Evolutionary conservation across 1,284 basidiomycete species (phyloP), one percentile per base, ranked within the genome.

Genomic region (Cutaneotrichosporon cavernicola): DNA sequence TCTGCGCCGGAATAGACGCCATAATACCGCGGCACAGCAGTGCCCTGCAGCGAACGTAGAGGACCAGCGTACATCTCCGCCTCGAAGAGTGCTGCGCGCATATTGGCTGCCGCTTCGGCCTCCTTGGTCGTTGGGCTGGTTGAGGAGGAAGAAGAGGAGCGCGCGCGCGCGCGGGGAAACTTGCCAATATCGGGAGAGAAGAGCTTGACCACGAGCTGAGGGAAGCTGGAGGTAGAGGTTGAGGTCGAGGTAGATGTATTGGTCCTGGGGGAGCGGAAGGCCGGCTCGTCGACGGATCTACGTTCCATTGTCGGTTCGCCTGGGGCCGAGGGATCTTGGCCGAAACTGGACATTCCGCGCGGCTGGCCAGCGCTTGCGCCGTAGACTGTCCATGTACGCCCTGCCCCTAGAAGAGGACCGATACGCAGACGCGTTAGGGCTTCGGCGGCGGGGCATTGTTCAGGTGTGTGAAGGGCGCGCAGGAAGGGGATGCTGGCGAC

Each of bases 51-150:
- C 13, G 55, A 7, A 13, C 55, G 55, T 4, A 56, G 55, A 5
- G 55, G 36, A 21, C 55, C 55, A 38, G 22, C 55, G 13, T 56
- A 56, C 55, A 56, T 56, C 22, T 56, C 55, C 38, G 38, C 55
- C 22, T 56, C 55, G 55, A 18, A 38, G 36, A 56, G 38, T 9
- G 55, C 55, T 10, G 55, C 55, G n/a, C 55, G 55, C 36, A 56
- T 38, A 26, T 56, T 56, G 6, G 38, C 55, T 21, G 22, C 26
- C 13, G 55, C 55, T 2, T 43, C 55, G 21, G 36, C 36, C 13
- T 21, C 55, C 14, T 43, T 38, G 5, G 21, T 30, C 14, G 10
- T 43, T 18, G 55, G n/a, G 34, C 10, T 16, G n/a, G 18, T 21
- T 6, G 55, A 10, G 36, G 36, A 26, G 21, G 36, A 36, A 26